Conservation (phyloP, 305 asterid species). For the Fraxinus sp. region DNA sequence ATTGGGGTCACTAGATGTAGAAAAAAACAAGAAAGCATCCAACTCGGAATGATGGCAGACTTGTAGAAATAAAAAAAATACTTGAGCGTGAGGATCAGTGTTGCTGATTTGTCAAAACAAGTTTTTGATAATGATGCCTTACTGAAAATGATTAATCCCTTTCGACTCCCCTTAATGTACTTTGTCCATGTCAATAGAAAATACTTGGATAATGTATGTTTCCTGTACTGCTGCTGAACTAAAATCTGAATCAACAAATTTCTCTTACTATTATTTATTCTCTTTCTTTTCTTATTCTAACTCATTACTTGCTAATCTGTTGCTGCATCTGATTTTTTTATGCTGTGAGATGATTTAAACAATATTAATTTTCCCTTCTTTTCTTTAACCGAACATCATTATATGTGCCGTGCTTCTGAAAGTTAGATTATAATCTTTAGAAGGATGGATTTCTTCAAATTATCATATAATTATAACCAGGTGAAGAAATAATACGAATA, state of each 20-base stretch:
- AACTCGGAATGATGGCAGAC: background rate
- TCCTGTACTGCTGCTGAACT: background rate
- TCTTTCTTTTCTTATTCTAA: background rate
- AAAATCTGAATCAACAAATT: background rate
- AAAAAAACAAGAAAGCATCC: background rate
- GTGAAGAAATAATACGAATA: background rate
- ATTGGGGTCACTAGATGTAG: background rate
- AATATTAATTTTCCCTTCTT: background rate
- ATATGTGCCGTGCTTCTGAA: background rate
- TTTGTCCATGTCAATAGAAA: background rate
- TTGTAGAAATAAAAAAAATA: background rate
- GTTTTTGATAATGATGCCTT: background rate
- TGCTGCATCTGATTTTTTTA: background rate
- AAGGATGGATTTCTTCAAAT: background rate
- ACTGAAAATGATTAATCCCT: background rate
- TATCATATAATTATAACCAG: background rate
- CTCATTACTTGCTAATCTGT: background rate
- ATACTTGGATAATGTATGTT: background rate
- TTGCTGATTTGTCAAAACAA: background rate
- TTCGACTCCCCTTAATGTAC: background rate
- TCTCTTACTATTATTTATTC: background rate
- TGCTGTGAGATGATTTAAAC: background rate
- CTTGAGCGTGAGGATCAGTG: background rate
- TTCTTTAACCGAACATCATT: background rate
- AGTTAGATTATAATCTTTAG: background rate